A percentile compares a stretch with the other conserved stretches of the same genome.
These are phyloP conservation scores for Neurospora hispaniola DNA, from an alignment of 495 filamentous ascomycete genomes.

Conservation along the genomic window DNA sequence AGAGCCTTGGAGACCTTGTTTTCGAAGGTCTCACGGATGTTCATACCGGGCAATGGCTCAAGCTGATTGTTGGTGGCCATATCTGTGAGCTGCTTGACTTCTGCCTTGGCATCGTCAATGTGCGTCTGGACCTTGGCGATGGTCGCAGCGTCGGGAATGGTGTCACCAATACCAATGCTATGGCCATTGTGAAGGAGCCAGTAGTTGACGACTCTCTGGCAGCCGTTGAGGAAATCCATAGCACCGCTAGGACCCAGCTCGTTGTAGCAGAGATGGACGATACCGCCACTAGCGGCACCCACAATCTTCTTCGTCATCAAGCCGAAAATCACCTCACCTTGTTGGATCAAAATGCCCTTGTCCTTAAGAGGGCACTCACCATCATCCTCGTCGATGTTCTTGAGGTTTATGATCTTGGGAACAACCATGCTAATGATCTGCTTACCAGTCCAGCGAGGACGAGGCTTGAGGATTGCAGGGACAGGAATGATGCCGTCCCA, in stretches of 20 bases:
- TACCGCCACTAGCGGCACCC: slow-evolving; percentile 73
- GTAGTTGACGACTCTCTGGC: slow-evolving; percentile 86
- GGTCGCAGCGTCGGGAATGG: slow-evolving; percentile 77
- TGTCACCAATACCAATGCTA: slow-evolving; percentile 97
- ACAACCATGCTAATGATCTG: slow-evolving; percentile 92
- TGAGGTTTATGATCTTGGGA: slow-evolving; percentile 73
- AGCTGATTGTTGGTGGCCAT: slow-evolving; percentile 74
- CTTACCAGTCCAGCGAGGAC: slow-evolving; percentile 96
- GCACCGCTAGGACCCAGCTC: slow-evolving; percentile 77
- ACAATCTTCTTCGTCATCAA: slow-evolving; percentile 89
- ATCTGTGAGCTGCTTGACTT: slow-evolving; percentile 62
- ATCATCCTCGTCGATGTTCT: slow-evolving; percentile 47
- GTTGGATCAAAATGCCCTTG: slow-evolving; percentile 70
- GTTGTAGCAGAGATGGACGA: slow-evolving; percentile 94
- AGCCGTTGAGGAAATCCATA: slow-evolving; percentile 90
- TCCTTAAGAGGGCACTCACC: slow-evolving; percentile 58
- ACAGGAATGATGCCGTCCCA: slow-evolving; percentile 93
- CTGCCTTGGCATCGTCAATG: slow-evolving; percentile 66
- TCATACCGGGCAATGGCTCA: slow-evolving; percentile 91
- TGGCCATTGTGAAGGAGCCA: slow-evolving; percentile 98
- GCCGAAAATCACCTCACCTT: slow-evolving; percentile 83
- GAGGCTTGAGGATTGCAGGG: slow-evolving; percentile 83
- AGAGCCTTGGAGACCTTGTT: slow-evolving; percentile 86
- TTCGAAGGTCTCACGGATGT: slow-evolving; percentile 95
- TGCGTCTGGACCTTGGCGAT: slow-evolving; percentile 72